phyloP scores from a whole-genome alignment of 257 asterid genomes.

The Fraxinus quadrangulata region DNA sequence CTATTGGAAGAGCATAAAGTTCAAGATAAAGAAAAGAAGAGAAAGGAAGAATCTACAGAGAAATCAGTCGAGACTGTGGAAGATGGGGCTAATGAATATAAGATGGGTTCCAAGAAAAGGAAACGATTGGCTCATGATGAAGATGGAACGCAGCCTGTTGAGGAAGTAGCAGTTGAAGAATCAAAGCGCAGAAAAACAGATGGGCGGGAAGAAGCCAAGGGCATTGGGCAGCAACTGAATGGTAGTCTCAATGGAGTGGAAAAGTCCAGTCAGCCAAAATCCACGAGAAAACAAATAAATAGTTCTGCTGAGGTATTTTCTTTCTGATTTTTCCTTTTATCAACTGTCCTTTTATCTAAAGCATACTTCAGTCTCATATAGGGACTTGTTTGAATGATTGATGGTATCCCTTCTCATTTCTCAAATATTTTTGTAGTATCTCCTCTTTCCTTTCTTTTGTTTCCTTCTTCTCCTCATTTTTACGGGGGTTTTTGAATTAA shows the following conservation, averaged over 20 bases:
- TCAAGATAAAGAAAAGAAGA: constrained; percentile 28
- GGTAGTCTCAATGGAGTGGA: constrained; percentile 34
- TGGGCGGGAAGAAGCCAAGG: constrained; percentile 42
- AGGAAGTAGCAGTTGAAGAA: constrained; percentile 48
- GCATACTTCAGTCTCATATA: neutral
- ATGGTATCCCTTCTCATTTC: neutral
- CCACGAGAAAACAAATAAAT: constrained; percentile 42
- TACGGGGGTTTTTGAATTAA: neutral
- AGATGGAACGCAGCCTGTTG: constrained; percentile 39
- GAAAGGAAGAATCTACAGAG: constrained; percentile 25
- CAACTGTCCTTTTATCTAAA: neutral
- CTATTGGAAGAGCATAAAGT: constrained; percentile 3
- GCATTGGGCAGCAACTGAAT: constrained; percentile 17
- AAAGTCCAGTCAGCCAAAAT: constrained; percentile 43
- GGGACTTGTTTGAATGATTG: neutral
- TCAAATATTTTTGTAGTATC: neutral
- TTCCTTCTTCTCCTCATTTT: neutral
- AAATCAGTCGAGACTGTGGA: constrained; percentile 37
- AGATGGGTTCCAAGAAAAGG: constrained; percentile 67
- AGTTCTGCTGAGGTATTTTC: constrained; percentile 59
- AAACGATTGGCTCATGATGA: constrained; percentile 56
- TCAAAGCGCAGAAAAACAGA: constrained; percentile 65
- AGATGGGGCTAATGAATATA: constrained; percentile 39
- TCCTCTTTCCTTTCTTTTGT: neutral
- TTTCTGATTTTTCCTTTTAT: constrained; percentile 3